These are phyloP conservation scores for Adiantum capillusveneris DNA, from an alignment of 75 land plant species.

Conservation along the genomic window DNA sequence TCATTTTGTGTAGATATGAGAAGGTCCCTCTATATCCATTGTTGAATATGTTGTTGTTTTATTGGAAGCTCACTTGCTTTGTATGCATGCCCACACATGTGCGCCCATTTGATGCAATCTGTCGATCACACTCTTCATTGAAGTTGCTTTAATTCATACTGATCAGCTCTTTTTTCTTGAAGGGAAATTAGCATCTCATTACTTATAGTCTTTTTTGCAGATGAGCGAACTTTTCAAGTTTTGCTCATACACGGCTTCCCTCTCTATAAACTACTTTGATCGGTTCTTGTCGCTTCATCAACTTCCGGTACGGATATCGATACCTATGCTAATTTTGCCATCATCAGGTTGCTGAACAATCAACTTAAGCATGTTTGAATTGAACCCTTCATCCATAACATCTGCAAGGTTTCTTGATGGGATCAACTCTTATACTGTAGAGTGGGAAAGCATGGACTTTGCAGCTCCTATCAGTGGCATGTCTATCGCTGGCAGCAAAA, in stretches of 20 bases:
- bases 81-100: no score
- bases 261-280: slow-evolving; percentile 67
- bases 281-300: slow-evolving; percentile 51
- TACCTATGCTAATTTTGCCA: neutral
- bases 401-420: no score
- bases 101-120: no score
- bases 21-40: no score
- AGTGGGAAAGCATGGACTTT: slow-evolving; percentile 59
- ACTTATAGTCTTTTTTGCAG: slow-evolving; percentile 12
- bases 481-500: slow-evolving; percentile 76
- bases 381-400: neutral
- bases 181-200: no score
- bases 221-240: slow-evolving; percentile 41
- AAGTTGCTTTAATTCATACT: no score
- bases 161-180: no score
- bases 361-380: neutral
- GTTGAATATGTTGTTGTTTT: no score
- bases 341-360: no score
- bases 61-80: no score
- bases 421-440: slow-evolving; percentile 6
- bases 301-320: slow-evolving; percentile 23
- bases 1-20: no score
- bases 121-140: no score
- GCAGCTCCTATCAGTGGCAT: slow-evolving; percentile 58
- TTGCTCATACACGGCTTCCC: slow-evolving; percentile 52